Evolutionary conservation across 345 rosid species (phyloP).

Genomic region (Corymbia maculata): DNA sequence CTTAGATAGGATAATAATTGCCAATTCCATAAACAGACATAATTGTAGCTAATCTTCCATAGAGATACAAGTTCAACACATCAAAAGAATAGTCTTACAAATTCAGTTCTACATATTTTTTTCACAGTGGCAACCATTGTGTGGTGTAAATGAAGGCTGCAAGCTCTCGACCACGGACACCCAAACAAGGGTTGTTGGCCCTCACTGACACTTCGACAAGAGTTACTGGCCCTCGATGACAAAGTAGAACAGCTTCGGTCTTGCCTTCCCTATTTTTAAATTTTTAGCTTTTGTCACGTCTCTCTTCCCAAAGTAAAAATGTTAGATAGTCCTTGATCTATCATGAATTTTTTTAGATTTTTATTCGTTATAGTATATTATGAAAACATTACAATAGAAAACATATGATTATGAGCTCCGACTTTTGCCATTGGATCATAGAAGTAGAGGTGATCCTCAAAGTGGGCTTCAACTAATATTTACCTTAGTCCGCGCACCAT

Average conservation of each 20-base stretch:
- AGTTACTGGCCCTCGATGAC: neutral
- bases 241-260: neutral
- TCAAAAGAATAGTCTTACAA: accelerated
- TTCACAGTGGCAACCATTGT: too few relatives aligned
- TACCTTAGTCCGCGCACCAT: neutral
- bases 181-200: neutral
- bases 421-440: neutral
- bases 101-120: too few relatives aligned
- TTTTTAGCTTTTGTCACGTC: neutral
- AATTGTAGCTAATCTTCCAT: neutral
- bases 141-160: accelerated
- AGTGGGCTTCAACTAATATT: neutral
- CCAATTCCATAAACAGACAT: neutral
- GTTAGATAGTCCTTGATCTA: neutral
- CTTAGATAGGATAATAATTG: neutral
- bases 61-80: too few relatives aligned
- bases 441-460: neutral
- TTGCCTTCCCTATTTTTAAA: neutral
- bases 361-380: neutral
- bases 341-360: neutral
- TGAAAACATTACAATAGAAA: neutral
- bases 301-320: neutral
- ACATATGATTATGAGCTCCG: neutral
- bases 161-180: neutral
- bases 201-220: neutral